These are phyloP conservation scores for Athelia sp. DNA, from an alignment of 1,284 basidiomycete species.

Conservation along the genomic window DNA sequence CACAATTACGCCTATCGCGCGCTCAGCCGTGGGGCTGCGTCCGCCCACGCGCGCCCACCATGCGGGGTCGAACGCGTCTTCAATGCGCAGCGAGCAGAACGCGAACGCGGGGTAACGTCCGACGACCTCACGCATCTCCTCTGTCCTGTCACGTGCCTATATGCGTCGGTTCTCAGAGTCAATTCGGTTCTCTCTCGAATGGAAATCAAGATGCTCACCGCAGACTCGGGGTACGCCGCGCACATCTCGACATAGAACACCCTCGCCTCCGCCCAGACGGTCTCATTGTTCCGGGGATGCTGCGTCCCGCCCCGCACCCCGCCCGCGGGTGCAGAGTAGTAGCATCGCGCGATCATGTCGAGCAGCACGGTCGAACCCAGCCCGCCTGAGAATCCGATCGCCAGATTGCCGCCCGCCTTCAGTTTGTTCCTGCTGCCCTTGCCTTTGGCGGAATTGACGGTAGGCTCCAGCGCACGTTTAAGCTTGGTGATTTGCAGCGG, in stretches of 20 bases:
- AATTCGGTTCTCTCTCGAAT: slow-evolving; percentile 4
- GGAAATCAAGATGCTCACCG: slow-evolving; percentile 36
- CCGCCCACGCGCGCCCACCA: slow-evolving; percentile 58
- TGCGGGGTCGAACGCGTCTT: slow-evolving; percentile 63
- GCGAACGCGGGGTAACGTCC: slow-evolving; percentile 45
- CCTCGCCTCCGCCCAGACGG: slow-evolving; percentile 55
- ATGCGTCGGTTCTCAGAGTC: slow-evolving; percentile 13
- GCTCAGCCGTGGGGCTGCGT: slow-evolving; percentile 11
- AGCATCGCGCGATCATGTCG: slow-evolving; percentile 62
- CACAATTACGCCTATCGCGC: slow-evolving; percentile 33
- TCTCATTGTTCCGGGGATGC: slow-evolving; percentile 60
- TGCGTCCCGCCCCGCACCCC: slow-evolving; percentile 48
- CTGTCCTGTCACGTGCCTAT: slow-evolving; percentile 52
- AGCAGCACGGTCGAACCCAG: slow-evolving; percentile 67
- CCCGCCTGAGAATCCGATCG: slow-evolving; percentile 70
- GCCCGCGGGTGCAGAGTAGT: slow-evolving; percentile 36
- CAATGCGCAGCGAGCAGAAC: slow-evolving; percentile 57
- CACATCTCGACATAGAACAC: slow-evolving; percentile 71
- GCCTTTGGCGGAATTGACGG: slow-evolving; percentile 49
- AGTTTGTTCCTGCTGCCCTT: slow-evolving; percentile 43
- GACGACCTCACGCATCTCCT: slow-evolving; percentile 44
- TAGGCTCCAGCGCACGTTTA: slow-evolving; percentile 58
- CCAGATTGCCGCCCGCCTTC: slow-evolving; percentile 61
- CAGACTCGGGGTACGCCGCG: slow-evolving; percentile 42
- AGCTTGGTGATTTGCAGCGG: slow-evolving; percentile 60